Percentiles rank a stretch among this genome's conserved stretches.
These are phyloP conservation scores for Candida bentonensis DNA, from an alignment of 805 yeast species.

Conservation along the genomic window DNA sequence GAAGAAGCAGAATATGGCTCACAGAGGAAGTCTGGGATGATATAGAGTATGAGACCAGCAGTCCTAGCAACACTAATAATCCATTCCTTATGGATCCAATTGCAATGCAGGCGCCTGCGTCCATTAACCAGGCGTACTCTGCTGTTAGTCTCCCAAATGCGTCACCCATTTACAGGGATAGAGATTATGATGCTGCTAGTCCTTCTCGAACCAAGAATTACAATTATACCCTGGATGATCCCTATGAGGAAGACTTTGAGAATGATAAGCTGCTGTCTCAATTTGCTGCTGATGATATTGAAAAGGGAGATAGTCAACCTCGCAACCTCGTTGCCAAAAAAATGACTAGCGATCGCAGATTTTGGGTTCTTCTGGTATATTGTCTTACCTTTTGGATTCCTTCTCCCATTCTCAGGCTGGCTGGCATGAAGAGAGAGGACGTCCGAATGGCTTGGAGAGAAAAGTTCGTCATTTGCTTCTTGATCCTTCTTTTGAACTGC, in stretches of 20 bases:
- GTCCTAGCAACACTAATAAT: too few relatives aligned
- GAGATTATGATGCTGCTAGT: too few relatives aligned
- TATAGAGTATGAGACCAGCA: slow-evolving; percentile 17
- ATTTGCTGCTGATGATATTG: neutral
- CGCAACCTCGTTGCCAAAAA: neutral
- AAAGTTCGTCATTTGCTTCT: slow-evolving; percentile 23
- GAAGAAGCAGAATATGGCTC: slow-evolving; percentile 24
- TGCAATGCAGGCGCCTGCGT: too few relatives aligned
- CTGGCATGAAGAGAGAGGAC: slow-evolving; percentile 26
- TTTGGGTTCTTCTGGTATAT: slow-evolving; percentile 28
- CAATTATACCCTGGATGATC: too few relatives aligned
- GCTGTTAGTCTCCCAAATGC: too few relatives aligned
- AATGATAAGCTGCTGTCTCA: neutral
- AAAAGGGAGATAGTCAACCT: neutral
- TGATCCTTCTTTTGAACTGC: slow-evolving; percentile 23
- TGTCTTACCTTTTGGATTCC: slow-evolving; percentile 29
- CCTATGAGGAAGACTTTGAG: neutral
- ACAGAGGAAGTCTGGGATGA: slow-evolving; percentile 24
- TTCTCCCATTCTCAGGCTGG: slow-evolving; percentile 20
- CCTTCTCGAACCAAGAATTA: too few relatives aligned
- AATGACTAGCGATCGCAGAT: slow-evolving; percentile 16
- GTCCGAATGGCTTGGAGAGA: slow-evolving; percentile 31
- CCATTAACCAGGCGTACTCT: too few relatives aligned
- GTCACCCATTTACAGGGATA: too few relatives aligned
- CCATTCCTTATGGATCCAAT: too few relatives aligned